Evolutionary conservation across 768 basidiomycete species (phyloP).

Genomic region (Rhizopogon roseolus): DNA sequence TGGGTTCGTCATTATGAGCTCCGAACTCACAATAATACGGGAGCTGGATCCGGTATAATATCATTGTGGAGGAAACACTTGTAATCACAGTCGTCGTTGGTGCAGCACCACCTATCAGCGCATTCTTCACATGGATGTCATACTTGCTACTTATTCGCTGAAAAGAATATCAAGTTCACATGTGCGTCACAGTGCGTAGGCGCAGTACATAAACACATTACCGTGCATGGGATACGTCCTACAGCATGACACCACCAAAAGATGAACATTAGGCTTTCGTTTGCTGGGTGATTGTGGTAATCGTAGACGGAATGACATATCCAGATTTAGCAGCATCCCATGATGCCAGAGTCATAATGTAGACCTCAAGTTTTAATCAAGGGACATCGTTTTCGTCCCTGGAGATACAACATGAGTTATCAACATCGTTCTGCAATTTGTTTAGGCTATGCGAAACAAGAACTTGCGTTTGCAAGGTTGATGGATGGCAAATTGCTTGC

Average conservation of each 20-base stretch:
- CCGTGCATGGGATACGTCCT: constrained; percentile 45
- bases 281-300: constrained; percentile 28
- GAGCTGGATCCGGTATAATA: constrained; percentile 32
- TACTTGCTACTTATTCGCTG: constrained; percentile 41
- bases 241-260: constrained; percentile 40
- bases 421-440: no score
- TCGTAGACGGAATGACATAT: constrained; percentile 30
- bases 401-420: no score
- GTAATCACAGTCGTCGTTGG: constrained; percentile 21
- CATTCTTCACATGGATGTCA: constrained; percentile 38
- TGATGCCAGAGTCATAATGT: constrained; percentile 43
- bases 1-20: not conserved
- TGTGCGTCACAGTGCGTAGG: no score
- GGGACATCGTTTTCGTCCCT: constrained; percentile 38
- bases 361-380: constrained; percentile 44
- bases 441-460: no score
- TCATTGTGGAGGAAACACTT: constrained; percentile 15
- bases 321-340: constrained; percentile 35
- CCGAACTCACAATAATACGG: constrained; percentile 32
- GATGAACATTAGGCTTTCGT: constrained; percentile 33
- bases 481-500: constrained; percentile 54
- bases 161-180: not conserved
- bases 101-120: constrained; percentile 21
- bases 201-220: constrained; percentile 6
- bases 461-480: constrained; percentile 53